Percentiles rank a stretch among this genome's conserved stretches.
phyloP scores from a whole-genome alignment of 495 filamentous ascomycete species.

The Hypoxylon fuscum region DNA sequence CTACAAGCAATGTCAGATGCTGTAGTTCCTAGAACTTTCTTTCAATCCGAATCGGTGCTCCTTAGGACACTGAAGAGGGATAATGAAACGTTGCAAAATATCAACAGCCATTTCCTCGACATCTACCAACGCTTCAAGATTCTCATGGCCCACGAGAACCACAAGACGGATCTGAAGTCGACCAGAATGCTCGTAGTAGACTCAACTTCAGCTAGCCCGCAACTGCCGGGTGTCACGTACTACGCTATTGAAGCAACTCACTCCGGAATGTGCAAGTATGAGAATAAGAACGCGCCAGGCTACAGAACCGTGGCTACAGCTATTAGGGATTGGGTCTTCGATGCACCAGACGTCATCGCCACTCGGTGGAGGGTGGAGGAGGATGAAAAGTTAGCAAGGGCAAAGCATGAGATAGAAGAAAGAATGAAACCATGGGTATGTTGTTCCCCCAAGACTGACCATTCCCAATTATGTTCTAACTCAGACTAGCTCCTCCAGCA shows the following conservation, averaged over 20 bases:
- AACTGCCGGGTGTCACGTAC: conserved; percentile 75
- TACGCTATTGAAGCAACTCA: conserved; percentile 86
- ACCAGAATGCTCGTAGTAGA: conserved; percentile 73
- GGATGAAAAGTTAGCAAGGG: conserved; percentile 57
- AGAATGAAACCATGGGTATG: conserved; percentile 54
- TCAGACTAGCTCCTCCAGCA: conserved; percentile 40
- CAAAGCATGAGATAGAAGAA: conserved; percentile 54
- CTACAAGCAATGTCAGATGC: conserved; percentile 77
- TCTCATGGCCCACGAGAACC: conserved; percentile 72
- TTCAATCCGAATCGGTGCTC: conserved; percentile 75
- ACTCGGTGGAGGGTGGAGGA: conserved; percentile 72
- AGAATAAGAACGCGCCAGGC: conserved; percentile 73
- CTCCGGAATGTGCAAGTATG: conserved; percentile 89
- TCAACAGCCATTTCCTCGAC: conserved; percentile 79
- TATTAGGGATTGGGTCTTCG: conserved; percentile 71
- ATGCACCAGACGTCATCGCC: conserved; percentile 65
- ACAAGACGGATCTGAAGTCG: conserved; percentile 70
- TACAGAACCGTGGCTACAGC: conserved; percentile 78
- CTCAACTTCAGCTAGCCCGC: conserved; percentile 76
- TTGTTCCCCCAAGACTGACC: not conserved
- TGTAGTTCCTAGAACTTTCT: conserved; percentile 73
- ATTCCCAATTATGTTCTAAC: conserved; percentile 16
- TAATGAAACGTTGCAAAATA: conserved; percentile 82
- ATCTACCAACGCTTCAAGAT: conserved; percentile 78
- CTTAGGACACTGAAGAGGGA: conserved; percentile 77